A percentile compares a stretch with the other conserved stretches of the same genome.
Evolutionary conservation across 2,329 filamentous ascomycete genomes (phyloP).

Genomic region (Trichoderma atroviride): DNA sequence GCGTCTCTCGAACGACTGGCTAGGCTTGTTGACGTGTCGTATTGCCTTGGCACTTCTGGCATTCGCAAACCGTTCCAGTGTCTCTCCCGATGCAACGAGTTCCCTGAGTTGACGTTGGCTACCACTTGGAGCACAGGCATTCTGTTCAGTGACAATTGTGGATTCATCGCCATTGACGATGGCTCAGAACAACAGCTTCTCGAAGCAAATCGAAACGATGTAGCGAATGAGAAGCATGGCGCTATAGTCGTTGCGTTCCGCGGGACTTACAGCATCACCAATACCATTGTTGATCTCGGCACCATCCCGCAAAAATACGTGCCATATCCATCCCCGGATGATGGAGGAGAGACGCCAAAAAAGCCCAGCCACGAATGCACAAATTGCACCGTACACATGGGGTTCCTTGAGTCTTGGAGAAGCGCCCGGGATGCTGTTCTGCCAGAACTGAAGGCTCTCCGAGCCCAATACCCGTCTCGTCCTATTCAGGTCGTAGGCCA

Average conservation of each 20-base stretch:
- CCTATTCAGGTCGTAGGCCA: slow-evolving; percentile 82
- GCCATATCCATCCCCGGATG: slow-evolving; percentile 71
- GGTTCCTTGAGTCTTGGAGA: slow-evolving; percentile 85
- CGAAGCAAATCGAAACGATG: neutral
- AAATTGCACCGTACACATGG: slow-evolving; percentile 91
- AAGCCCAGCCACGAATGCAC: slow-evolving; percentile 62
- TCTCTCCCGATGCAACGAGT: slow-evolving; percentile 81
- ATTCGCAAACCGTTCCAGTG: slow-evolving; percentile 83
- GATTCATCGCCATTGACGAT: slow-evolving; percentile 90
- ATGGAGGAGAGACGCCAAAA: slow-evolving; percentile 40
- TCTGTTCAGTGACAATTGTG: slow-evolving; percentile 86
- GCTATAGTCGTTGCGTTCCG: slow-evolving; percentile 84
- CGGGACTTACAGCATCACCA: slow-evolving; percentile 90
- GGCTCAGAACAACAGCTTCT: slow-evolving; percentile 32
- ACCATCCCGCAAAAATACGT: slow-evolving; percentile 88
- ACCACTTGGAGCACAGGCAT: slow-evolving; percentile 89
- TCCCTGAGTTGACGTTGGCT: slow-evolving; percentile 76
- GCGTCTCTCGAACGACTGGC: slow-evolving; percentile 81
- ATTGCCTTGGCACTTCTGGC: slow-evolving; percentile 86
- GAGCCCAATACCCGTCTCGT: slow-evolving; percentile 67
- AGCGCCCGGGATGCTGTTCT: slow-evolving; percentile 72
- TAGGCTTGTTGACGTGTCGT: slow-evolving; percentile 91
- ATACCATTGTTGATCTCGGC: slow-evolving; percentile 87
- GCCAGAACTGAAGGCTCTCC: slow-evolving; percentile 63
- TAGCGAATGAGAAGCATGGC: slow-evolving; percentile 27